phyloP scores from a whole-genome alignment of 768 basidiomycete genomes.

The Boletales sp. region DNA sequence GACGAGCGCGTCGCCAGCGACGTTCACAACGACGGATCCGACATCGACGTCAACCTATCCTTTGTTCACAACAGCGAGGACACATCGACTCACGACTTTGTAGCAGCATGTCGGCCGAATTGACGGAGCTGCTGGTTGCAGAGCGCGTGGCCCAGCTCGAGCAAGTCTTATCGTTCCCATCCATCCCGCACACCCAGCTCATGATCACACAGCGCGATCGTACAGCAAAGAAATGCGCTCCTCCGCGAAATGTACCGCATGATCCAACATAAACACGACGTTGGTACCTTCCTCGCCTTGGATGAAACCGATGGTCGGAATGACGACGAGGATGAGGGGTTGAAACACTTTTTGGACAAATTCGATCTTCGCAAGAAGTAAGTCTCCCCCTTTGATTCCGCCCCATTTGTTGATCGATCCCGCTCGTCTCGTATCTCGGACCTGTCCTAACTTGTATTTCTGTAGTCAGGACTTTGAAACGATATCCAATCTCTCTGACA shows the following conservation, averaged over 20 bases:
- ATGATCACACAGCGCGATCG: slow-evolving; percentile 47
- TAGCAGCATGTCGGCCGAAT: slow-evolving; percentile 21
- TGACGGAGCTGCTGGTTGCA: slow-evolving; percentile 35
- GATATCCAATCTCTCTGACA: slow-evolving; percentile 36
- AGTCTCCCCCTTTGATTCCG: slow-evolving; percentile 17
- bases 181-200: neutral
- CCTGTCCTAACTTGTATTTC: slow-evolving; percentile 6
- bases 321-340: slow-evolving; percentile 34
- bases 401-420: neutral
- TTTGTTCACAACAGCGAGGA: neutral
- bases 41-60: neutral
- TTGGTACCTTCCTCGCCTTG: slow-evolving; percentile 38
- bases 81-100: slow-evolving; percentile 2
- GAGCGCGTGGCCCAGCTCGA: slow-evolving; percentile 34
- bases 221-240: slow-evolving; percentile 63
- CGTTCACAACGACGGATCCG: neutral
- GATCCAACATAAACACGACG: slow-evolving; percentile 49
- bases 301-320: slow-evolving; percentile 33
- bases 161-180: slow-evolving; percentile 17
- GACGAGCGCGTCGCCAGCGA: slow-evolving; percentile 9
- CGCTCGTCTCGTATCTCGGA: slow-evolving; percentile 2
- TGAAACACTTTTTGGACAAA: slow-evolving; percentile 52
- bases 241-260: slow-evolving; percentile 70
- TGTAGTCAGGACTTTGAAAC: slow-evolving; percentile 40
- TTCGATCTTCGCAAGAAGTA: slow-evolving; percentile 55